Conservation (phyloP, 768 basidiomycete species). For the Tephrocybe sp. region DNA sequence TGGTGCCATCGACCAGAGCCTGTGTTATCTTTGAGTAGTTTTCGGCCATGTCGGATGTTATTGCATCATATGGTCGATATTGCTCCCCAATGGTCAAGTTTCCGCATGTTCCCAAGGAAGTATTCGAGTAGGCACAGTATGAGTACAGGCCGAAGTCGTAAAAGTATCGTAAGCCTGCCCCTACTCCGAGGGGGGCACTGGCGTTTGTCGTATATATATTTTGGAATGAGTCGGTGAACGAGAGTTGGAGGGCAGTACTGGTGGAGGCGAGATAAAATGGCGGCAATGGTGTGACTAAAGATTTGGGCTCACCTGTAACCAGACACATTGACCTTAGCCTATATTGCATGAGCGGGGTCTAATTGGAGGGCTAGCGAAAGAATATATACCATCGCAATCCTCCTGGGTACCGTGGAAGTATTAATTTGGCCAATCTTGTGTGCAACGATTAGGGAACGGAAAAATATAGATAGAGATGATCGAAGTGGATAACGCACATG, state of each 20-base stretch:
- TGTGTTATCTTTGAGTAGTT: slow-evolving; percentile 62
- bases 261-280: slow-evolving; percentile 2
- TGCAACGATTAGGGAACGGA: slow-evolving; percentile 21
- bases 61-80: slow-evolving; percentile 64
- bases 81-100: slow-evolving; percentile 56
- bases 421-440: slow-evolving; percentile 82
- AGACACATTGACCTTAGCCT: slow-evolving; percentile 73
- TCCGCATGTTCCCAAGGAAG: slow-evolving; percentile 61
- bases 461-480: slow-evolving; percentile 17
- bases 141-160: slow-evolving; percentile 85
- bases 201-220: slow-evolving; percentile 69
- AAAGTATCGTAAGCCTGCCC: slow-evolving; percentile 62
- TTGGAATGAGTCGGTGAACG: slow-evolving; percentile 56
- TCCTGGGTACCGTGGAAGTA: slow-evolving; percentile 68
- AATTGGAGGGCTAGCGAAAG: slow-evolving; percentile 1
- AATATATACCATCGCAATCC: slow-evolving; percentile 66
- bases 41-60: slow-evolving; percentile 65
- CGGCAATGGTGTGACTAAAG: slow-evolving; percentile 1
- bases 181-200: slow-evolving; percentile 55
- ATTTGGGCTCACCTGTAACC: slow-evolving; percentile 58
- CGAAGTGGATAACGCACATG: slow-evolving; percentile 53
- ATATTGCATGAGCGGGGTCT: slow-evolving; percentile 6
- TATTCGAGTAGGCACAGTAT: slow-evolving; percentile 71
- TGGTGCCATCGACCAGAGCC: slow-evolving; percentile 48
- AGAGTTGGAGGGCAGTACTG: slow-evolving; percentile 51